These are phyloP conservation scores for Talaromyces liani DNA, from an alignment of 495 filamentous ascomycete species.

Conservation along the genomic window DNA sequence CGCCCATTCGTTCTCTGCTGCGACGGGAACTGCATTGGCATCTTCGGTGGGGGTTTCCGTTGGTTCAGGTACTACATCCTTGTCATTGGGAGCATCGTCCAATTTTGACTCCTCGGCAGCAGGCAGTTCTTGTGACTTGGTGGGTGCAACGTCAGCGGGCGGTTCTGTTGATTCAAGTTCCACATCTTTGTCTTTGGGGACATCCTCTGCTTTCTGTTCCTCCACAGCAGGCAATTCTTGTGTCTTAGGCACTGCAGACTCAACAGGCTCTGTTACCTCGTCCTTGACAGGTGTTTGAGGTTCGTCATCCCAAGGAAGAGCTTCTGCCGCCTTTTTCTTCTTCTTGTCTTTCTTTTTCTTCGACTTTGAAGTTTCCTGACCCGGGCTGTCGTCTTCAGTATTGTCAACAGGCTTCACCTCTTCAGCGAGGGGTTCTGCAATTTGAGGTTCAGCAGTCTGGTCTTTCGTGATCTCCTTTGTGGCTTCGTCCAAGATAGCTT, in stretches of 20 bases:
- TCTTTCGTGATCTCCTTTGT: background rate
- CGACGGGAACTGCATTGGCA: background rate
- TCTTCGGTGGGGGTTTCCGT: background rate
- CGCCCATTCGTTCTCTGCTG: background rate
- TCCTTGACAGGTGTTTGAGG: background rate
- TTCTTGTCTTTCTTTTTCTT: slow-evolving; percentile 21
- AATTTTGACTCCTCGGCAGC: background rate
- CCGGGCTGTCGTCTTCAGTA: background rate
- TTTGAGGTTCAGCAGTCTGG: background rate
- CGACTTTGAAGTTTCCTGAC: slow-evolving; percentile 1
- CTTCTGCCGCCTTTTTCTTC: background rate
- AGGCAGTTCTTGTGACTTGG: background rate
- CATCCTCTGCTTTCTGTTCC: background rate
- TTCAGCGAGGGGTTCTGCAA: background rate
- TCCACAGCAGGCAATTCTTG: background rate
- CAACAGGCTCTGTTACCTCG: background rate
- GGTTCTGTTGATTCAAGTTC: background rate
- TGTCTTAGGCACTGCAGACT: background rate
- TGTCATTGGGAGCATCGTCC: slow-evolving; percentile 1
- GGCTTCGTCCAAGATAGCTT: background rate
- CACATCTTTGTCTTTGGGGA: background rate
- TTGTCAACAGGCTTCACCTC: background rate
- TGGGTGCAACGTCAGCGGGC: background rate
- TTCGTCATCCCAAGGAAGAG: background rate
- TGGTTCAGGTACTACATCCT: background rate